Conservation (phyloP, 257 asterid species). For the Marsdenia floribunda region DNA sequence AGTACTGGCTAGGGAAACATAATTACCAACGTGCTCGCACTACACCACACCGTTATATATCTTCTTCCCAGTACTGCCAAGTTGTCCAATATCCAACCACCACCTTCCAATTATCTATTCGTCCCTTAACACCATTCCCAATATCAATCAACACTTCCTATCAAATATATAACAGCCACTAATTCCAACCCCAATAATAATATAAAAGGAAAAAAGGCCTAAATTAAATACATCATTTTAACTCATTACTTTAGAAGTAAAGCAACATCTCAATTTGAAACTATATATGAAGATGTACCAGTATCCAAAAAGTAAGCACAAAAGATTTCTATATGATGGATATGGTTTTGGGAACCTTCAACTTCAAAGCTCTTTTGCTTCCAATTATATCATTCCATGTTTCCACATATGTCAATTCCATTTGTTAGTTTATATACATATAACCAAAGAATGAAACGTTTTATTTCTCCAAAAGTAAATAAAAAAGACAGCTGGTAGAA, state of each 20-base stretch:
- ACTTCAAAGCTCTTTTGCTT: no score
- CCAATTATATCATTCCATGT: no score
- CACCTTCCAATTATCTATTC: not conserved
- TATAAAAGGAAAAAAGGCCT: not conserved
- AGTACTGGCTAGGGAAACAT: not conserved
- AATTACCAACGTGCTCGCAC: slow-evolving; percentile 3
- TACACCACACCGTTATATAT: not conserved
- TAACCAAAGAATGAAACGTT: no score
- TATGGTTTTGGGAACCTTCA: no score
- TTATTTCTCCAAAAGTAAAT: no score
- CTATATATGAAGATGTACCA: not conserved
- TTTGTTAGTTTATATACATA: no score
- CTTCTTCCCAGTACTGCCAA: not conserved
- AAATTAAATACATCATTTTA: slow-evolving; percentile 1
- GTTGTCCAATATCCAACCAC: slow-evolving; percentile 1
- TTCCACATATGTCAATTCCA: no score
- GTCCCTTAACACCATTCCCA: not conserved
- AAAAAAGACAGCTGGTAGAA: no score
- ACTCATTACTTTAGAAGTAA: not conserved
- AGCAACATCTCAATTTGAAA: not conserved
- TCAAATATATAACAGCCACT: not conserved
- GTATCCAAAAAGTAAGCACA: not conserved
- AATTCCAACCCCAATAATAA: no score
- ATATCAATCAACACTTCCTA: not conserved
- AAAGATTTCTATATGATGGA: not conserved